Conservation (phyloP, 2,329 filamentous ascomycete species). For the Balansia obtecta region DNA sequence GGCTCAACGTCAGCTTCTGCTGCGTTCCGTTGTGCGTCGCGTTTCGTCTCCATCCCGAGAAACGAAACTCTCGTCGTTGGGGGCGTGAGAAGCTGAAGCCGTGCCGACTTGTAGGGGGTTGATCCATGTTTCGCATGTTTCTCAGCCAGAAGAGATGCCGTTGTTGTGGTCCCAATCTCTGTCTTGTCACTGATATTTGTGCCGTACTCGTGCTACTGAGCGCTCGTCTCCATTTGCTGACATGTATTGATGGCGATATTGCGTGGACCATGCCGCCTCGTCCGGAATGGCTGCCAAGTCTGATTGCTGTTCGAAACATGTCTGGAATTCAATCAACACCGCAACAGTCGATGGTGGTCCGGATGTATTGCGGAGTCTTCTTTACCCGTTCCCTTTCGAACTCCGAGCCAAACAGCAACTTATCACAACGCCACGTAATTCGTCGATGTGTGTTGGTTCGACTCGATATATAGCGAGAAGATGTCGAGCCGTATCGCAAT, state of each 20-base stretch:
- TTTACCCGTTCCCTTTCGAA: too few relatives aligned
- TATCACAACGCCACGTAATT: background rate
- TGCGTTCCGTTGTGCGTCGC: slow-evolving; percentile 12
- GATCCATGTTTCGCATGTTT: background rate
- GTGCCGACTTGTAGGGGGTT: slow-evolving; percentile 6
- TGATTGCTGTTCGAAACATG: slow-evolving; percentile 17
- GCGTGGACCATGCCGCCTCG: slow-evolving; percentile 10
- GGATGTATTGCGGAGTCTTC: too few relatives aligned
- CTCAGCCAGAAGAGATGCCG: background rate
- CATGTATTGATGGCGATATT: slow-evolving; percentile 14
- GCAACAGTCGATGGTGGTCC: too few relatives aligned
- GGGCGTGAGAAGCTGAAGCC: slow-evolving; percentile 12
- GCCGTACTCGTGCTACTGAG: slow-evolving; percentile 16
- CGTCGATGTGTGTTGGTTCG: too few relatives aligned
- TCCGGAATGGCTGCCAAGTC: slow-evolving; percentile 12
- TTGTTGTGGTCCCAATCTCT: background rate
- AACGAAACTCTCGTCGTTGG: slow-evolving; percentile 22
- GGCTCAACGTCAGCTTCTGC: slow-evolving; percentile 42
- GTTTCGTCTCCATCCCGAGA: slow-evolving; percentile 20
- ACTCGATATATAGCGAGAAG: too few relatives aligned
- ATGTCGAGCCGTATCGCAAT: background rate
- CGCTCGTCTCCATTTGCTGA: slow-evolving; percentile 16
- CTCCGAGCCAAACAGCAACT: too few relatives aligned
- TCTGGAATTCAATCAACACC: background rate
- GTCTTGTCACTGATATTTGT: background rate